Percentiles rank a stretch among this genome's conserved stretches.
Conservation (phyloP, 1,284 basidiomycete species). For the Calocybe gambosa region DNA sequence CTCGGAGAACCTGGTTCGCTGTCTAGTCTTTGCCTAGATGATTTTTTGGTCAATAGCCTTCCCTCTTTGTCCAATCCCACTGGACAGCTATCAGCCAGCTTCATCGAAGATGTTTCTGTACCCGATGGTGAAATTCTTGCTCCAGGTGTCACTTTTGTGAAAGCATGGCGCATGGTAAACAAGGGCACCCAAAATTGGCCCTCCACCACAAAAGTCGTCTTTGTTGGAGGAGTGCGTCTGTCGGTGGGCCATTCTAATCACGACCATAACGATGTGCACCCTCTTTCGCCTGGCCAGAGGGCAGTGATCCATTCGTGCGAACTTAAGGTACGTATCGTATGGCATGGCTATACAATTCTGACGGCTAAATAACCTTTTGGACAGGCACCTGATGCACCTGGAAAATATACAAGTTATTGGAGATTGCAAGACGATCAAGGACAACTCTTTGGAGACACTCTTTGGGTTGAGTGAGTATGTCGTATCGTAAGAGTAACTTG, state of each 20-base stretch:
- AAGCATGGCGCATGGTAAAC: slow-evolving; percentile 73
- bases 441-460: slow-evolving; percentile 61
- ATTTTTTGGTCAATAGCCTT: neutral
- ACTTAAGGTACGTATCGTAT: slow-evolving; percentile 46
- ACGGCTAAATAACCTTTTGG: neutral
- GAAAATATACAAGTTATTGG: slow-evolving; percentile 74
- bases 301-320: slow-evolving; percentile 68
- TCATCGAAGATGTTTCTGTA: slow-evolving; percentile 65
- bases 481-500: neutral
- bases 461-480: slow-evolving; percentile 64
- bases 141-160: slow-evolving; percentile 79
- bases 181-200: slow-evolving; percentile 63
- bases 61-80: slow-evolving; percentile 2
- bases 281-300: slow-evolving; percentile 49
- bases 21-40: neutral
- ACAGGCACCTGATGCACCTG: slow-evolving; percentile 67
- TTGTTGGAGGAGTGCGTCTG: slow-evolving; percentile 60
- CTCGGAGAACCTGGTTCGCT: slow-evolving; percentile 18
- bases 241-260: slow-evolving; percentile 24
- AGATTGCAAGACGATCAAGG: slow-evolving; percentile 53
- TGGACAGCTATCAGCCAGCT: slow-evolving; percentile 41
- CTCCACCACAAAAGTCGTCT: slow-evolving; percentile 54
- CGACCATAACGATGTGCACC: slow-evolving; percentile 21
- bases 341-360: neutral
- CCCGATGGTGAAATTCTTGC: slow-evolving; percentile 73